Conservation (phyloP, 2,329 filamentous ascomycete species). For the Scytalidium sp. region DNA sequence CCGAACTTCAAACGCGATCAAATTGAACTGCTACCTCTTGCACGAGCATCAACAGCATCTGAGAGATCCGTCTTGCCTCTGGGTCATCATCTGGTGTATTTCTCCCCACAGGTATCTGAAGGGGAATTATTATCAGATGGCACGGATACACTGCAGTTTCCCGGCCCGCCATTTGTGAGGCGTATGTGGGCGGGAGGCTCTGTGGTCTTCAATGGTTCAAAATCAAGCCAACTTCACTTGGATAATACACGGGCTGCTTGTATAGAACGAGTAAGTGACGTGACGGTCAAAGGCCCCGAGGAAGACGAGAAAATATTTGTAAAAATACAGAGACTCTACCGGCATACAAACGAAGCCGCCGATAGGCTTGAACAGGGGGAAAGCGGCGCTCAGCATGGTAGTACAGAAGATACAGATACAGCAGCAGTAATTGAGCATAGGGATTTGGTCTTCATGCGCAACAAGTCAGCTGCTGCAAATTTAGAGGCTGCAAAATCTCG, state of each 20-base stretch:
- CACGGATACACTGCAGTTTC: conserved; percentile 76
- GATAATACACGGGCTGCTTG: conserved; percentile 35
- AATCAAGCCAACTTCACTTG: conserved; percentile 19
- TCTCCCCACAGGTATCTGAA: conserved; percentile 66
- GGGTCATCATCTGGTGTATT: conserved; percentile 84
- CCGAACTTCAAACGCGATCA: conserved; percentile 12
- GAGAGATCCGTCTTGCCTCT: conserved; percentile 38
- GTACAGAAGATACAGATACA: conserved; percentile 22
- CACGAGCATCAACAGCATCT: not conserved
- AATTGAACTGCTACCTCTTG: conserved; percentile 10
- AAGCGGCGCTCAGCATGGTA: conserved; percentile 42
- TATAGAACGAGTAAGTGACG: conserved; percentile 43
- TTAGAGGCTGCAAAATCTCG: conserved; percentile 10
- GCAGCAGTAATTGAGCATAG: conserved; percentile 52
- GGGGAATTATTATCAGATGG: conserved; percentile 73
- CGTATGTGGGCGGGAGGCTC: conserved; percentile 89
- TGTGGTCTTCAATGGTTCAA: conserved; percentile 48
- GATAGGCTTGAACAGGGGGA: conserved; percentile 29
- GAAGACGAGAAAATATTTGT: conserved; percentile 28
- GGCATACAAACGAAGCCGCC: conserved; percentile 31
- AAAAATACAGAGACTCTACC: conserved; percentile 18
- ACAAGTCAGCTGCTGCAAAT: conserved; percentile 21
- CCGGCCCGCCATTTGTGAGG: conserved; percentile 67
- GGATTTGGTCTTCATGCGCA: conserved; percentile 62
- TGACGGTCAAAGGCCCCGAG: conserved; percentile 24